A percentile compares a stretch with the other conserved stretches of the same genome.
Conservation (phyloP, 805 yeast genomes). For the Diddensiella santjacobensis region DNA sequence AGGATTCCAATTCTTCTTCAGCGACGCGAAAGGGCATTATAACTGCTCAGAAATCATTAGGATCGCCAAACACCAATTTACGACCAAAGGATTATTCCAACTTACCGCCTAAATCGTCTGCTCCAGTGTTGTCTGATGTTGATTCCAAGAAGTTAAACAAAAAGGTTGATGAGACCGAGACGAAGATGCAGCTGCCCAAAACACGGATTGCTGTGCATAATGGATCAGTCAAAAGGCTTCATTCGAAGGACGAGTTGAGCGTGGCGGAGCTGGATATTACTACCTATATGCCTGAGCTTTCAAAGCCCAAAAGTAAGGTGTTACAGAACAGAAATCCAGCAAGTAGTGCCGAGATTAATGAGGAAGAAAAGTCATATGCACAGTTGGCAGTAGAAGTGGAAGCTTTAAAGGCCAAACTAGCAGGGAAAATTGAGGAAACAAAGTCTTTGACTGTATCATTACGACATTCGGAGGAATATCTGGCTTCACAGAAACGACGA, state of each 20-base stretch:
- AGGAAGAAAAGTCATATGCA: slow-evolving; percentile 15
- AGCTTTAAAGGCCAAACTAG: slow-evolving; percentile 16
- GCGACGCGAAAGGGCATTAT: background rate
- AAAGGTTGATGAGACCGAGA: background rate
- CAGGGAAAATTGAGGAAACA: slow-evolving; percentile 22
- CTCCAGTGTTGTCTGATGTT: background rate
- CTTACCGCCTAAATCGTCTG: too few relatives aligned
- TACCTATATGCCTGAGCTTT: slow-evolving; percentile 1
- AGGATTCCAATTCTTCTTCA: background rate
- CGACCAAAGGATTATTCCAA: background rate
- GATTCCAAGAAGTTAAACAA: background rate
- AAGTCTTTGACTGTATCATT: slow-evolving; percentile 12
- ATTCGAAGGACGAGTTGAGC: slow-evolving; percentile 3
- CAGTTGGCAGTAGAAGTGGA: slow-evolving; percentile 14
- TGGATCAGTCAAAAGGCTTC: background rate
- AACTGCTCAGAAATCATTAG: background rate
- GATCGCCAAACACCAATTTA: background rate
- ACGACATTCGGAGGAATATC: slow-evolving; percentile 11
- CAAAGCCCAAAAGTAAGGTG: background rate
- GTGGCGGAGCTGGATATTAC: slow-evolving; percentile 6
- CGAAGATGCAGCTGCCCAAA: background rate
- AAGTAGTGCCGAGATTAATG: background rate
- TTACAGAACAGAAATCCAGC: background rate
- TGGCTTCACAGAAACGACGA: slow-evolving; percentile 11
- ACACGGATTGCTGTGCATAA: background rate